Conservation (phyloP, 1,284 basidiomycete species). For the Phellopilus nigrolimitatus region DNA sequence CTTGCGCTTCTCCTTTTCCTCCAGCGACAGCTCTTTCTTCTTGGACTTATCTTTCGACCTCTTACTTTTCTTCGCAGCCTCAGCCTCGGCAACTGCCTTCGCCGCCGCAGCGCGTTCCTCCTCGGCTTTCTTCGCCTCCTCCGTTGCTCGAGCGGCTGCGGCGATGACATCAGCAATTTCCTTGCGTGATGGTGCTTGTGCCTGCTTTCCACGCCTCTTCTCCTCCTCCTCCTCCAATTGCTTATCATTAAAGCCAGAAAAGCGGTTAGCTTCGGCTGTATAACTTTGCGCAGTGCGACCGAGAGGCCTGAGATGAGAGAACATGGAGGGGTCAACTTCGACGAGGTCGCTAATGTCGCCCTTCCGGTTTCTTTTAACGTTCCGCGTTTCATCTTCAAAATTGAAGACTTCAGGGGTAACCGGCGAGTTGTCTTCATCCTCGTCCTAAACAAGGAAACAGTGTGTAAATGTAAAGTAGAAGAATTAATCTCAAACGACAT, state of each 20-base stretch:
- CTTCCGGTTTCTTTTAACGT: conserved; percentile 30
- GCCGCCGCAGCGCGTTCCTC: conserved; percentile 32
- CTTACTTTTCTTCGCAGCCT: conserved; percentile 16
- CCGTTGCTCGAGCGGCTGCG: conserved; percentile 35
- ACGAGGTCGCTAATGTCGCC: conserved; percentile 25
- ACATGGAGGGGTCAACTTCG: conserved; percentile 18
- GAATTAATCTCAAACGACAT: not conserved
- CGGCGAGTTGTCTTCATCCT: conserved; percentile 25
- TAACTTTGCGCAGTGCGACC: conserved; percentile 20
- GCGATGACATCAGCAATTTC: conserved; percentile 14
- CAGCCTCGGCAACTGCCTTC: conserved; percentile 13
- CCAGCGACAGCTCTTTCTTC: conserved; percentile 34
- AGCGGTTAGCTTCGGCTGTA: not conserved
- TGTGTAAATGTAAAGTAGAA: conserved; percentile 24
- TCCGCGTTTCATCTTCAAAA: conserved; percentile 28
- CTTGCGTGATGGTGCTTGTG: conserved; percentile 31
- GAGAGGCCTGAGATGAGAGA: not conserved
- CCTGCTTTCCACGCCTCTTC: conserved; percentile 30
- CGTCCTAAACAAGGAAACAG: conserved; percentile 27
- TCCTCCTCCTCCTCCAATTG: conserved; percentile 25
- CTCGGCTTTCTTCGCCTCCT: conserved; percentile 39
- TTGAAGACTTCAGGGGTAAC: conserved; percentile 21
- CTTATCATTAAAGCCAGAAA: not conserved
- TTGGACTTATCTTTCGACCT: conserved; percentile 29
- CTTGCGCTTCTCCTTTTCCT: conserved; percentile 64